Conservation (phyloP, 208 protist species). For the Phytomonas sp. region DNA sequence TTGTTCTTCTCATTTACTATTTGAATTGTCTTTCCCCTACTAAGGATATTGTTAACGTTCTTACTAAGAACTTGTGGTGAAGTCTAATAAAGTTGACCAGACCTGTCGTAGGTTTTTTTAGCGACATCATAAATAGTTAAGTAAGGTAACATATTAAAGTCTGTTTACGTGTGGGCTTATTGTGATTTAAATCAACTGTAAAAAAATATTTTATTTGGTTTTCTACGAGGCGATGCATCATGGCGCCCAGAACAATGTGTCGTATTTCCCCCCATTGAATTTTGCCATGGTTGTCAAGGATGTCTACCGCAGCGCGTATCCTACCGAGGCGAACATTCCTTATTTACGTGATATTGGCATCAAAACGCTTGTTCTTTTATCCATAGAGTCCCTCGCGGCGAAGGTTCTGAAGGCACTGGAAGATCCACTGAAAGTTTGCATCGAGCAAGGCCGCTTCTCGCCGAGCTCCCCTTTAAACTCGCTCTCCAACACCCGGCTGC, state of each 20-base stretch:
- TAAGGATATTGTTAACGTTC: neutral
- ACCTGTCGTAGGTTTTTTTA: neutral
- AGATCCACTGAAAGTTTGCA: neutral
- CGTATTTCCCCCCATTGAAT: slow-evolving; percentile 52
- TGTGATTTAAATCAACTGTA: neutral
- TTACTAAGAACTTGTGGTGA: neutral
- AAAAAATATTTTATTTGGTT: neutral
- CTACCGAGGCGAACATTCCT: slow-evolving; percentile 45
- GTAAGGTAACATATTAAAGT: slow-evolving; percentile 3
- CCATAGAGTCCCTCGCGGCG: slow-evolving; percentile 62
- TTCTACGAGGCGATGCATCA: neutral
- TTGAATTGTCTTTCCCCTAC: neutral
- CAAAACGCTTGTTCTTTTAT: slow-evolving; percentile 70
- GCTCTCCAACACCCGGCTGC: neutral
- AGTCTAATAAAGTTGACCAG: neutral
- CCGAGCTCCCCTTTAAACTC: neutral
- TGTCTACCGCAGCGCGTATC: slow-evolving; percentile 83
- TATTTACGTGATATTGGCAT: slow-evolving; percentile 76
- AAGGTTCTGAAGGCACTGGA: slow-evolving; percentile 29
- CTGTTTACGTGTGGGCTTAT: neutral
- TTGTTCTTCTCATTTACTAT: neutral
- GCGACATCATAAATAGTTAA: neutral
- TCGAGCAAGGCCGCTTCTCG: neutral
- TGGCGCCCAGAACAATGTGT: slow-evolving; percentile 8
- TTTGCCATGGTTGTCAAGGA: slow-evolving; percentile 74